Evolutionary conservation across 2,329 filamentous ascomycete genomes (phyloP), one percentile per base, ranked within the genome.

Genomic region (Cordyceps militaris): DNA sequence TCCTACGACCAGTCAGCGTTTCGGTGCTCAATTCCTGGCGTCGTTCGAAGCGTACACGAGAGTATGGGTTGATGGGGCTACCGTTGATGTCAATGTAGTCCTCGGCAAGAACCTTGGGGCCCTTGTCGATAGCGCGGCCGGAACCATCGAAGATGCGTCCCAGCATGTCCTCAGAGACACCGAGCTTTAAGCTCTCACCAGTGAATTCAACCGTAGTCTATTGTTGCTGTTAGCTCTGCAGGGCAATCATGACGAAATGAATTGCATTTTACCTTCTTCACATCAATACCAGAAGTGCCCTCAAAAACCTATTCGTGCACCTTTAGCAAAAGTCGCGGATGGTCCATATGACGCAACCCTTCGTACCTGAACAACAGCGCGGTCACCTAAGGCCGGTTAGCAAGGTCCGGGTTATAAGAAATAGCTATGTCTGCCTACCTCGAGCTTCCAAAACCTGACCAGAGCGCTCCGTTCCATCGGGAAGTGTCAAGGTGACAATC

Each of bases 21-120:
- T 28, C 57, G 38, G 32, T 53, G 32, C 24, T 19, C 19, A 14
- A 51, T n/a, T n/a, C n/a, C n/a, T 16, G 30, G 16, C 11, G 14
- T 51, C 24, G 23, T 13, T 23, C 16, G 53, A 53, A 36, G 57
- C 84, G 67, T 82, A 95, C 93, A 80, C 94, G 86, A 61, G 92
- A 93, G 79, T 94, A 97, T 61, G 94, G 94, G 79, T 99, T 99
- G 78, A 99, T 99, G 60, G 94, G 93, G 74, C 87, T 94, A 71
- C 94, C 94, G 80, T 99, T 99, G 79, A 99, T 99, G 74, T 99
- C 95, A 66, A 99, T 82, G 74, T 96, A 99, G 68, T 99, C 94
- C 76, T 99, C 94, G 54, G 94, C 92, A 64, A 99, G 79, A 68
- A 99, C 94, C 79, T 97, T 97, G 61, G 94, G 94, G 56, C 95